Evolutionary conservation across 805 yeast genomes (phyloP).

Genomic region (Kuraishia ogatae): DNA sequence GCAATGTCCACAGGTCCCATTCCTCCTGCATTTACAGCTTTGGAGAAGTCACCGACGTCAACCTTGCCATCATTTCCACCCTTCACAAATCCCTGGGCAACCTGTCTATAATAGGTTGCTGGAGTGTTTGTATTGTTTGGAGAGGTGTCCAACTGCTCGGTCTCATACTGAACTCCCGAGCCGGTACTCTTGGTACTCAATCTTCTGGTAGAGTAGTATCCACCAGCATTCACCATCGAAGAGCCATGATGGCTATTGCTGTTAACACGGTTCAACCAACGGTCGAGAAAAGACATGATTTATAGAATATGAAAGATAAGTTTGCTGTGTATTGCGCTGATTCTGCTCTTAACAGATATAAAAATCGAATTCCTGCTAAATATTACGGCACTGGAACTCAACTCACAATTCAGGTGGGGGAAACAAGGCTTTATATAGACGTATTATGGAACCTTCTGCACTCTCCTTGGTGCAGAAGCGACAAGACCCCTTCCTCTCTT

Average conservation of each 20-base stretch:
- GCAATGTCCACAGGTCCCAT: not conserved
- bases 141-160: conserved; percentile 9
- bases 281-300: conserved; percentile 24
- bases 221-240: conserved; percentile 17
- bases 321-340: too few relatives aligned
- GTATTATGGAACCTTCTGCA: not conserved
- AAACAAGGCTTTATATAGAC: not conserved
- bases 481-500: not conserved
- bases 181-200: conserved; percentile 2
- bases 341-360: too few relatives aligned
- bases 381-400: too few relatives aligned
- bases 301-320: not conserved
- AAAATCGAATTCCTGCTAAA: too few relatives aligned
- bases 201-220: conserved; percentile 9
- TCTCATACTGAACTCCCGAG: conserved; percentile 1
- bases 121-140: conserved; percentile 24
- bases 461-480: not conserved
- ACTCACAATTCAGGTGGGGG: too few relatives aligned
- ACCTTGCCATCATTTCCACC: conserved; percentile 2
- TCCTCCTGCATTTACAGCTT: conserved; percentile 1
- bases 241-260: conserved; percentile 10
- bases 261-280: conserved; percentile 21
- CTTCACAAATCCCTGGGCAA: conserved; percentile 1
- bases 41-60: not conserved
- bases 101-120: conserved; percentile 14